These are phyloP conservation scores for Magnusiomyces ingens DNA, from an alignment of 1,139 yeast genomes.

Conservation along the genomic window DNA sequence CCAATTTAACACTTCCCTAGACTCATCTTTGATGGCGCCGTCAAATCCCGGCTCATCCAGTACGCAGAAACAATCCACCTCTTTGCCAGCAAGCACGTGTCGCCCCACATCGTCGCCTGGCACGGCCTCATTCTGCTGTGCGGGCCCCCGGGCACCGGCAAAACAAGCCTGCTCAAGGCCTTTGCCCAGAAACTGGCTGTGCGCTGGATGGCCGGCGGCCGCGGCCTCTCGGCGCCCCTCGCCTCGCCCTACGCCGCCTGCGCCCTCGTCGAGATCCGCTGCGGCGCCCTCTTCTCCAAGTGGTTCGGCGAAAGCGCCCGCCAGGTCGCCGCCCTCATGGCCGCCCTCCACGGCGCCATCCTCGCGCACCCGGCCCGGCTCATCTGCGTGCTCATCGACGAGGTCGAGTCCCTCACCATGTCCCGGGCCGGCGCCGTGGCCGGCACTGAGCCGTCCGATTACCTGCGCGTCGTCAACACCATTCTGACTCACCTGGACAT, in stretches of 20 bases:
- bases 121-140: background rate
- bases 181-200: constrained; percentile 1
- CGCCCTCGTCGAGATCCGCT: background rate
- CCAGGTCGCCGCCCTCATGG: background rate
- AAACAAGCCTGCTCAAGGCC: constrained; percentile 1
- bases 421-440: background rate
- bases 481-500: constrained; percentile 5
- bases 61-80: constrained; percentile 1
- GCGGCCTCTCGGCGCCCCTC: background rate
- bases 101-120: background rate
- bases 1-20: background rate
- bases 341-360: background rate
- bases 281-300: constrained; percentile 1
- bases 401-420: constrained; percentile 4
- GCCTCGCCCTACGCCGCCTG: background rate
- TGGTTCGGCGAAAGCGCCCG: constrained; percentile 4
- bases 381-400: constrained; percentile 3
- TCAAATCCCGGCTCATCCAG: background rate
- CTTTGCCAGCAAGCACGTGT: background rate
- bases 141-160: constrained; percentile 4
- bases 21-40: background rate
- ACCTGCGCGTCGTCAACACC: constrained; percentile 3
- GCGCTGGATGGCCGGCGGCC: background rate
- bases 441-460: constrained; percentile 1
- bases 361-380: background rate